Evolutionary conservation across 2,329 filamentous ascomycete genomes (phyloP), one percentile per base, ranked within the genome.

Genomic region (Ploettnerulaceae sp.): DNA sequence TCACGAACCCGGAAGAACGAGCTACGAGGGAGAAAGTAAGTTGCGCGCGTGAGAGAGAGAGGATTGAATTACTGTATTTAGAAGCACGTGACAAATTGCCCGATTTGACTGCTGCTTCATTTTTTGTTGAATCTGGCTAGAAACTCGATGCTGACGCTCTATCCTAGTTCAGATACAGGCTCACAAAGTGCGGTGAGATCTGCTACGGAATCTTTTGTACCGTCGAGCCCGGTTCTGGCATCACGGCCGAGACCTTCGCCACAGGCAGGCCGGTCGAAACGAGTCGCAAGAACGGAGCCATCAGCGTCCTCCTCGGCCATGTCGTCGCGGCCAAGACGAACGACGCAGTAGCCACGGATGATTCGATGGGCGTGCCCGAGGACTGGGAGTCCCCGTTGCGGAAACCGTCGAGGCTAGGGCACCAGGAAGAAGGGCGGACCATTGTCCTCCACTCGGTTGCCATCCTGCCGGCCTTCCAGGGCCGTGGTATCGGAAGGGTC

Each of bases 401-500:
- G 42, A 66, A 70, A 42, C 63, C 67, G 36, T 70, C 74, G 26
- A 62, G 65, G 1, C 61, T 80, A 7, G 88, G 88, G 24, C 87
- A 95, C 65, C 78, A 85, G 57, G 79, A 88, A 48, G 70, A 72
- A 12, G 89, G 89, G 29, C 69, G 80, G 33, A 94, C 87, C 0
- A 75, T 95, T 45, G 87, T 81, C 45, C 69, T 95, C 39, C 90
- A 96, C 67, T 91, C 86, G 0, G 73, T 96, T 4, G 87, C 86
- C 14, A 82, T 95, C 5, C 73, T 85, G 45, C 88, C 87, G 1
- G 77, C 82, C 49, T 79, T 89, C 47, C 87, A 93, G 55, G 74
- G 79, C 25, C 79, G 81, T 47, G 85, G 87, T 1, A 71, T 95
- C 2, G 90, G 86, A 12, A 81, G 77, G 53, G 80, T 83, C 15